A percentile compares a stretch with the other conserved stretches of the same genome.
These are phyloP conservation scores for Chalaropsis thielavioides DNA, from an alignment of 2,329 filamentous ascomycete genomes.

Conservation along the genomic window DNA sequence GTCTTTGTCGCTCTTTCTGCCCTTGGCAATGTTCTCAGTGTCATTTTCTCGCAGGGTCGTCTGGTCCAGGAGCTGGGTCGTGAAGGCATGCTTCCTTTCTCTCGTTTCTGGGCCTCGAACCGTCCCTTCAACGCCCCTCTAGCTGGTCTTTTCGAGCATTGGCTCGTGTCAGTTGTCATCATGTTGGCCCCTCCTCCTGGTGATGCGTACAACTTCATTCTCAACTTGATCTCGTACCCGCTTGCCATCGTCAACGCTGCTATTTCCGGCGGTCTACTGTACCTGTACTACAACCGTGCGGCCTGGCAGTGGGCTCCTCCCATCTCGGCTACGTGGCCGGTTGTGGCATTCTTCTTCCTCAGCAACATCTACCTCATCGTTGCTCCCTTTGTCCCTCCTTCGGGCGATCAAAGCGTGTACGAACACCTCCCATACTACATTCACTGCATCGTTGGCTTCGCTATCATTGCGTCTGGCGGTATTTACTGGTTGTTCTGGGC, in stretches of 20 bases:
- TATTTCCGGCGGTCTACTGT: conserved; percentile 38
- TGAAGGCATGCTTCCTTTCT: conserved; percentile 51
- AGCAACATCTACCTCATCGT: conserved; percentile 48
- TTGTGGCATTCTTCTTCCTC: conserved; percentile 43
- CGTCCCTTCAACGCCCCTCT: conserved; percentile 48
- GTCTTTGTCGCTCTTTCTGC: conserved; percentile 55
- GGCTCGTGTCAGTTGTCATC: conserved; percentile 48
- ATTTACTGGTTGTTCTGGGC: conserved; percentile 45
- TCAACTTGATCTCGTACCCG: conserved; percentile 51
- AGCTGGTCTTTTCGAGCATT: conserved; percentile 48
- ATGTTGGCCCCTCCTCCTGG: conserved; percentile 53
- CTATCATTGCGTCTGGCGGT: conserved; percentile 37
- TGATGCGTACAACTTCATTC: conserved; percentile 50
- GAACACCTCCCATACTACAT: conserved; percentile 41
- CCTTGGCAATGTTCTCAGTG: conserved; percentile 51
- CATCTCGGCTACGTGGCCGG: conserved; percentile 39
- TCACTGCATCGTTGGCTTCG: conserved; percentile 43
- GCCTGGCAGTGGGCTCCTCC: conserved; percentile 39
- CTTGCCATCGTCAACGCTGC: conserved; percentile 44
- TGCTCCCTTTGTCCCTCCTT: conserved; percentile 42
- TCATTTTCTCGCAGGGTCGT: conserved; percentile 54
- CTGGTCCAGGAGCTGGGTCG: conserved; percentile 51
- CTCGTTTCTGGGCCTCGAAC: conserved; percentile 48
- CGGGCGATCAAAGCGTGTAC: conserved; percentile 38
- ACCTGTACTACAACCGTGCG: conserved; percentile 37